Conservation (phyloP, 2,329 filamentous ascomycete species). For the Aureobasidium sp. region DNA sequence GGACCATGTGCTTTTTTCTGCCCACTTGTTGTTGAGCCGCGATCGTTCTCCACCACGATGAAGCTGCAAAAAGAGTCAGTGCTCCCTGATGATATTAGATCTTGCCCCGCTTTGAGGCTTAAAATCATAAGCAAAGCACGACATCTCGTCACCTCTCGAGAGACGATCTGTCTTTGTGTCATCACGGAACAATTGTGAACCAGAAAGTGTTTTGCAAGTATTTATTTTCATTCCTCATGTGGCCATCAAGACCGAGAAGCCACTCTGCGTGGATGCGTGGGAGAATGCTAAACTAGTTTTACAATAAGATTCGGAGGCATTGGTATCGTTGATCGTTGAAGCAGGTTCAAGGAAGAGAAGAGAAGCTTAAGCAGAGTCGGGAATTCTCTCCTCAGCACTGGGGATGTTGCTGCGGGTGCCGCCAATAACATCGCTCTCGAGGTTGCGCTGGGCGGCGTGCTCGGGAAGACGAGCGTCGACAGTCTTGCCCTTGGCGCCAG, state of each 20-base stretch:
- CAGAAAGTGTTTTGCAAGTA: not conserved
- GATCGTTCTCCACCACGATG: not conserved
- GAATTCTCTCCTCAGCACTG: conserved; percentile 31
- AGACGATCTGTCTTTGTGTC: not conserved
- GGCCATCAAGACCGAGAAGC: conserved; percentile 4
- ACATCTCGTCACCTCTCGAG: not conserved
- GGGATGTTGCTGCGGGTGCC: conserved; percentile 29
- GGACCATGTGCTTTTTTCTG: not conserved
- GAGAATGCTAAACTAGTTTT: conserved; percentile 5
- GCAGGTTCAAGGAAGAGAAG: not conserved
- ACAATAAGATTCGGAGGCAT: conserved; percentile 6
- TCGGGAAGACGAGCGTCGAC: conserved; percentile 29
- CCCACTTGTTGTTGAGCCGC: not conserved
- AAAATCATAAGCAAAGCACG: not conserved
- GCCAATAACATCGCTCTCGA: conserved; percentile 27
- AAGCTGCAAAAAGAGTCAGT: not conserved
- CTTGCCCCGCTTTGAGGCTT: conserved; percentile 7
- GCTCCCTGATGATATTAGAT: not conserved
- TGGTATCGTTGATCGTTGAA: conserved; percentile 15
- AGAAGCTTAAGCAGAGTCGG: conserved; percentile 19
- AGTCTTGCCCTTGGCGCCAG: conserved; percentile 20
- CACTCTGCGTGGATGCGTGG: not conserved
- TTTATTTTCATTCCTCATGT: conserved; percentile 5
- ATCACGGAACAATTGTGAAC: not conserved
- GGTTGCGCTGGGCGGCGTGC: conserved; percentile 33